These are phyloP conservation scores for Filosporella fistucella DNA, from an alignment of 495 filamentous ascomycete species.

Conservation along the genomic window DNA sequence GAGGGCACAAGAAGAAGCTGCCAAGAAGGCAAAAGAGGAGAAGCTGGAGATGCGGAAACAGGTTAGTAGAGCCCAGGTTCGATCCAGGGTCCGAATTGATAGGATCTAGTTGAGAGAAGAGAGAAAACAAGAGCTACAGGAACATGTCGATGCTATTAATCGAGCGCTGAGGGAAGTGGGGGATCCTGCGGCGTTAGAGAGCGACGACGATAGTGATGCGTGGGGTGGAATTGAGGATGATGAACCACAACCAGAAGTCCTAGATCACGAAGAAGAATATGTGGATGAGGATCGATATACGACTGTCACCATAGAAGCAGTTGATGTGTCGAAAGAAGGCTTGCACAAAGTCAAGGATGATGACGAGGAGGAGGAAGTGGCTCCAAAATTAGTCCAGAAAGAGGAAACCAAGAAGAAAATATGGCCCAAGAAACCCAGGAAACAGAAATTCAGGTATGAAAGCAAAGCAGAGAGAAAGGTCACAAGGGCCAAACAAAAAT, in stretches of 20 bases:
- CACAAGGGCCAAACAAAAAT: constrained; percentile 60
- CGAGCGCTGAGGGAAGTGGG: constrained; percentile 44
- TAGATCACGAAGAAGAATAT: constrained; percentile 89
- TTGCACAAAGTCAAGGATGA: constrained; percentile 49
- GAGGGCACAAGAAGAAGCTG: constrained; percentile 73
- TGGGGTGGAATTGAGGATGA: constrained; percentile 53
- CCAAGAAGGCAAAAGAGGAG: constrained; percentile 67
- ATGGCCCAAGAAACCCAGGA: constrained; percentile 67
- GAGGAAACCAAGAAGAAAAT: constrained; percentile 41
- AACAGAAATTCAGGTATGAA: constrained; percentile 90
- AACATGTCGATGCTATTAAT: constrained; percentile 71
- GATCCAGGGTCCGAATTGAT: not conserved
- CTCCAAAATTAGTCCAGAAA: constrained; percentile 25
- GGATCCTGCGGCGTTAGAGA: constrained; percentile 38
- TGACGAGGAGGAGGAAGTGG: constrained; percentile 40
- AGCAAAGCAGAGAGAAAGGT: constrained; percentile 71
- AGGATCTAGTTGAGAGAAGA: constrained; percentile 67
- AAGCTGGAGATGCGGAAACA: constrained; percentile 65
- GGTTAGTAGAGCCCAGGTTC: constrained; percentile 37
- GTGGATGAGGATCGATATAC: constrained; percentile 94
- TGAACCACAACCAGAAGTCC: constrained; percentile 36
- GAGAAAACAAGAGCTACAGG: constrained; percentile 70
- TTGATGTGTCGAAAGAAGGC: constrained; percentile 72
- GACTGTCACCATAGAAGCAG: constrained; percentile 89
- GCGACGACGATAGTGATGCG: constrained; percentile 48